Conservation (phyloP, 306 rosid genomes). For the Malus sieversii region DNA sequence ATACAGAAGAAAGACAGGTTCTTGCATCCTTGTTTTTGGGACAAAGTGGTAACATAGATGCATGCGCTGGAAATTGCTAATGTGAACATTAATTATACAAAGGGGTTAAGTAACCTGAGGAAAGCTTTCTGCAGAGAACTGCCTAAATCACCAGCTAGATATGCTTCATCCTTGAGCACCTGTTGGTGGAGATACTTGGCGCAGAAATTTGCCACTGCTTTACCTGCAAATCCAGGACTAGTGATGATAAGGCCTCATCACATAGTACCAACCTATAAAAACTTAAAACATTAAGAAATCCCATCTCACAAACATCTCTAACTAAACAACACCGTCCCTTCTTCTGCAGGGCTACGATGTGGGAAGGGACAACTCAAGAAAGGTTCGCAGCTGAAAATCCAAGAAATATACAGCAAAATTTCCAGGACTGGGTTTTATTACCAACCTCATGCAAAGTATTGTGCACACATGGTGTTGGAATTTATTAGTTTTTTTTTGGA, state of each 20-base stretch:
- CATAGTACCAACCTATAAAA: conserved; percentile 2
- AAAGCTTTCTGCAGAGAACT: conserved; percentile 61
- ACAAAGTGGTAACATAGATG: conserved; percentile 5
- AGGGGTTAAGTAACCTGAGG: conserved; percentile 56
- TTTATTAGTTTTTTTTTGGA: no score
- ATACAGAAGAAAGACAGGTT: conserved; percentile 8
- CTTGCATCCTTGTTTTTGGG: conserved; percentile 13
- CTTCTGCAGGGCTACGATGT: neutral
- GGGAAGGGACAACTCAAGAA: neutral
- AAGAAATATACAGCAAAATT: neutral
- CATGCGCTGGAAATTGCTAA: conserved; percentile 18
- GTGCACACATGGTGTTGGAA: neutral
- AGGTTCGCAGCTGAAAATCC: neutral
- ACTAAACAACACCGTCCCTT: neutral
- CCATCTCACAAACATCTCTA: neutral
- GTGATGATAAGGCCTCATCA: conserved; percentile 7
- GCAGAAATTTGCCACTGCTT: conserved; percentile 92
- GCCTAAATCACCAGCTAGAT: conserved; percentile 70
- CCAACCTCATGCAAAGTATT: neutral
- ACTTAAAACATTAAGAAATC: neutral
- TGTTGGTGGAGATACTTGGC: conserved; percentile 85
- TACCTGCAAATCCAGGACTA: conserved; percentile 49
- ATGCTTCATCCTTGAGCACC: conserved; percentile 68
- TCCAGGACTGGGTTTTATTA: neutral
- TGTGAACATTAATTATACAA: neutral